Evolutionary conservation across 768 basidiomycete species (phyloP).

Genomic region (Imleria badia): DNA sequence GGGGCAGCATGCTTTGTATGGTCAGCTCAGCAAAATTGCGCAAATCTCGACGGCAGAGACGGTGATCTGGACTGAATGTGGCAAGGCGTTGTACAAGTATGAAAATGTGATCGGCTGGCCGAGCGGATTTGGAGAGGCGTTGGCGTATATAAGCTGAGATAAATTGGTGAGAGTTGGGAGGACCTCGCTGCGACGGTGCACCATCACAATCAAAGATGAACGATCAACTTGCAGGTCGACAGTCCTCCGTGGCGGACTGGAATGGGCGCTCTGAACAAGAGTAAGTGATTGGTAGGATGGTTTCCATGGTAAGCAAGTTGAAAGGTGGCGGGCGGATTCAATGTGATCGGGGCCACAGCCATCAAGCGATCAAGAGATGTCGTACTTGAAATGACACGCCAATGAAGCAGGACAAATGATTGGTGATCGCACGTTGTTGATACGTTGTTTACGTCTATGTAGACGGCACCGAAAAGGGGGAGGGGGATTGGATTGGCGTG

Average conservation of each 20-base stretch:
- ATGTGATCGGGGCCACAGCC: constrained; percentile 19
- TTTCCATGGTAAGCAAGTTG: constrained; percentile 32
- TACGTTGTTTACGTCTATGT: constrained; percentile 25
- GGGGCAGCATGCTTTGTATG: neutral
- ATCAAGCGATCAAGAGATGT: constrained; percentile 29
- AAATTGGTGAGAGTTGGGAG: neutral
- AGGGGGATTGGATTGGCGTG: constrained; percentile 20
- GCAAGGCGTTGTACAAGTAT: constrained; percentile 1
- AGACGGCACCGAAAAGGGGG: constrained; percentile 36
- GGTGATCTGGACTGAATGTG: constrained; percentile 12
- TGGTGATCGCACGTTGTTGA: constrained; percentile 29
- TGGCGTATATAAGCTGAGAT: constrained; percentile 22
- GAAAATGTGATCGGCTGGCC: constrained; percentile 17
- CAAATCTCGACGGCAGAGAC: constrained; percentile 2
- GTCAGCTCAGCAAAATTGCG: constrained; percentile 11
- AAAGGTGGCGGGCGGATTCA: constrained; percentile 7
- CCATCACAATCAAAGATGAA: constrained; percentile 9
- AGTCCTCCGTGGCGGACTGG: neutral
- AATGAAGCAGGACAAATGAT: constrained; percentile 18
- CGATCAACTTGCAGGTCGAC: neutral
- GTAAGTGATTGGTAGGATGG: constrained; percentile 13
- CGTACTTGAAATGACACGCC: constrained; percentile 26
- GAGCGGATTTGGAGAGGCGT: constrained; percentile 19
- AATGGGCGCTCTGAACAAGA: constrained; percentile 6
- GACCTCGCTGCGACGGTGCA: constrained; percentile 19